Evolutionary conservation across 805 yeast genomes (phyloP), one percentile per base, ranked within the genome.

Genomic region (Komagataella ulmi): DNA sequence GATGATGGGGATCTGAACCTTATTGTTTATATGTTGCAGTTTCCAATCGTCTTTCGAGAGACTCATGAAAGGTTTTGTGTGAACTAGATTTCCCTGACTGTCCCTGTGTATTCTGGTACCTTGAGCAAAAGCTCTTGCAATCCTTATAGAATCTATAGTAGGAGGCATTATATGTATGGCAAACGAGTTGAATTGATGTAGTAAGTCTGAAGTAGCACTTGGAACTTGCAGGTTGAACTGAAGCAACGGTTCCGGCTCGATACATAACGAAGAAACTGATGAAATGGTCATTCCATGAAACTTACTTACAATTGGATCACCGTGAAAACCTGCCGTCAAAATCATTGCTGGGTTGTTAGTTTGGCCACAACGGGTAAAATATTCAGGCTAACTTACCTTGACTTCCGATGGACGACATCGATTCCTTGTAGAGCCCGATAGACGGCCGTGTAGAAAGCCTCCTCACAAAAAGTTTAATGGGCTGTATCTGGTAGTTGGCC

Each of bases 141-240:
- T 63, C 8, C 65, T 61, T 1, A 80, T 83, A 1, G 88, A 73
- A 12, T 68, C 67, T 0, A 60, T 54, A 0, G 75, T 70, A 0
- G 96, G 91, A 3, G 79, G 80, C 58, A 91, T 66, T 23, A 88
- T 63, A 64, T 91, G 96, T 8, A 91, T 68, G 1, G 95, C 95
- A 61, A 88, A 75, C 51, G 71, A 66, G 43, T 72, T 71, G 45
- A 71, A 63, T n/a, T 71, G 67, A 59, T 85, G 88, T 24, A 91
- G 67, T 8, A 78, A 69, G 6, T 71, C 68, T 0, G 95, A 83
- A 0, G 98, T 90, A 36, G 82, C 74, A 4, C 96, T 87, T 0
- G 98, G 98, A 12, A 81, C 69, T 64, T 87, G 95, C 44, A 91
- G 69, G 63, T 91, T 91, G 70, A 91, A 90, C 59, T 88, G 93